phyloP scores from a whole-genome alignment of 225 moss, liverwort and hornwort genomes.

The Physcomitrium patens region DNA sequence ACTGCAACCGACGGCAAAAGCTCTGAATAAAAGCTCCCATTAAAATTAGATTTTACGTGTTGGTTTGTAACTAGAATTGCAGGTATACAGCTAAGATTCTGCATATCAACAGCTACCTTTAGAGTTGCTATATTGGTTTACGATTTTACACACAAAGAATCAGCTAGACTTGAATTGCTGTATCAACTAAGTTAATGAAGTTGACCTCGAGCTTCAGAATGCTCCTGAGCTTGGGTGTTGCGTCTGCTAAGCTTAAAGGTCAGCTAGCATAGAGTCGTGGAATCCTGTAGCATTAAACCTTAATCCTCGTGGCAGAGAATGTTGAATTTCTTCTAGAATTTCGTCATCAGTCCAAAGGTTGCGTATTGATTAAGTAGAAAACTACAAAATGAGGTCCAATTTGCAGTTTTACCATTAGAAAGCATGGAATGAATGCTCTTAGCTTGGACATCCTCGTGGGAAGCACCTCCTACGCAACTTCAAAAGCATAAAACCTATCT shows the following conservation, averaged over 20 bases:
- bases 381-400: background rate
- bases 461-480: background rate
- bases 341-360: background rate
- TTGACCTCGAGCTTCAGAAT: conserved; percentile 10
- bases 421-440: background rate
- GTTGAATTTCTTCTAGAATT: conserved; percentile 8
- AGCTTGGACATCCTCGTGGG: background rate
- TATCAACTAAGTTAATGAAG: background rate
- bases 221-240: conserved; percentile 14
- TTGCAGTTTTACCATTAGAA: background rate
- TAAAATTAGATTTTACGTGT: too few relatives aligned
- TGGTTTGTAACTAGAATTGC: too few relatives aligned
- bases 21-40: too few relatives aligned
- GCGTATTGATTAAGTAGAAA: background rate
- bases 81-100: too few relatives aligned
- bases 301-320: conserved; percentile 26
- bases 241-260: conserved; percentile 32
- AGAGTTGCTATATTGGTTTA: background rate
- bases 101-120: too few relatives aligned
- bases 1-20: too few relatives aligned
- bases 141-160: background rate
- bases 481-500: background rate
- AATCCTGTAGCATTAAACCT: background rate
- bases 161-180: background rate
- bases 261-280: conserved; percentile 6